These are phyloP conservation scores for Aschersonia sp. DNA, from an alignment of 2,329 filamentous ascomycete species.

Conservation along the genomic window DNA sequence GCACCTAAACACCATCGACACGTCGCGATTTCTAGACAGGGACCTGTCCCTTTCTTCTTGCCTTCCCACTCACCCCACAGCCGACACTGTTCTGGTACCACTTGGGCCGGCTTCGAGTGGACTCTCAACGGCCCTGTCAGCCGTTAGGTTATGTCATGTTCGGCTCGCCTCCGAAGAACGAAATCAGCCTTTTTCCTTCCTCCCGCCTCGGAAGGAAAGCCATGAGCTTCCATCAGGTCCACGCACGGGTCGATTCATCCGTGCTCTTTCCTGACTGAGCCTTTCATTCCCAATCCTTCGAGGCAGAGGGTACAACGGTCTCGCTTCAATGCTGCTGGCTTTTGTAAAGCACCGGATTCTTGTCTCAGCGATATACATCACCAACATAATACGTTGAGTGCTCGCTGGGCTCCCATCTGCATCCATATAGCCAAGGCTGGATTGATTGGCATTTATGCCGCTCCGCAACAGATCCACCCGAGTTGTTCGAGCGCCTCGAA, in stretches of 20 bases:
- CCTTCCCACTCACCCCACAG: background rate
- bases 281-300: no score
- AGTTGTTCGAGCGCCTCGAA: background rate
- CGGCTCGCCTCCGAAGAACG: conserved; percentile 2
- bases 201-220: background rate
- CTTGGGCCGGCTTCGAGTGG: background rate
- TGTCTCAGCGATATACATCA: background rate
- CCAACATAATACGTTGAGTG: background rate
- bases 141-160: conserved; percentile 2
- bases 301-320: no score
- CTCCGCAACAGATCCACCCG: conserved; percentile 1
- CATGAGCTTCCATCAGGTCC: background rate
- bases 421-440: background rate
- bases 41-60: background rate
- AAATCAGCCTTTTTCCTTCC: background rate
- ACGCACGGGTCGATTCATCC: conserved; percentile 4
- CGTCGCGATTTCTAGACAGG: background rate
- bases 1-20: background rate
- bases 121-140: conserved; percentile 1
- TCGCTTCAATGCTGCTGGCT: no score
- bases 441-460: conserved; percentile 3
- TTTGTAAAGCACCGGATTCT: no score
- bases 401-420: background rate
- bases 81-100: background rate
- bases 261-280: background rate